Percentiles rank a stretch among this genome's conserved stretches.
phyloP scores from a whole-genome alignment of 495 filamentous ascomycete genomes.

The Daldinia bambusicola region DNA sequence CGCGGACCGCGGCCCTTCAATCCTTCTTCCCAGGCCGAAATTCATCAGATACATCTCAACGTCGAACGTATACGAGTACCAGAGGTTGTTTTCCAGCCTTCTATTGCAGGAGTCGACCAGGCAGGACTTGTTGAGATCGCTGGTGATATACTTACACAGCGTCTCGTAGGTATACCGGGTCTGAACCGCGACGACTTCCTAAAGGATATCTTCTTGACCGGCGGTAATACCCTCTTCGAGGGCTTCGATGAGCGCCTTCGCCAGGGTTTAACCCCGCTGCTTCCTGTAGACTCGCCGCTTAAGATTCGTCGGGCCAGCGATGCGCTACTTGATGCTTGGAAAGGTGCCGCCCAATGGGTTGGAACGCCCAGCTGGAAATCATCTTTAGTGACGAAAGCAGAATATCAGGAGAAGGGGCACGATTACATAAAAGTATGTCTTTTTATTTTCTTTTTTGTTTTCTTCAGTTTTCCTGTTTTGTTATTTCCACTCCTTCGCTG shows the following conservation, averaged over 20 bases:
- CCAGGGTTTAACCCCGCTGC: conserved; percentile 73
- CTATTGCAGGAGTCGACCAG: conserved; percentile 93
- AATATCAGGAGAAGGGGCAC: conserved; percentile 84
- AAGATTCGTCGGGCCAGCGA: conserved; percentile 75
- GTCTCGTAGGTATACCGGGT: conserved; percentile 66
- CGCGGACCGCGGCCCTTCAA: conserved; percentile 90
- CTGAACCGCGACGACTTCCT: conserved; percentile 71
- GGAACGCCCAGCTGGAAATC: conserved; percentile 58
- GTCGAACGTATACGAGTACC: conserved; percentile 96
- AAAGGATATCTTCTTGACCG: conserved; percentile 90
- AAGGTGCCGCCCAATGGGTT: conserved; percentile 86
- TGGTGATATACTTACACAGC: conserved; percentile 82
- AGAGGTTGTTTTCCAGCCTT: conserved; percentile 92
- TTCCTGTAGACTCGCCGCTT: conserved; percentile 75
- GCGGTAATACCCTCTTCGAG: conserved; percentile 87
- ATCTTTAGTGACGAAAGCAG: conserved; percentile 70
- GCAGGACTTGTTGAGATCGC: conserved; percentile 92
- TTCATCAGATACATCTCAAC: conserved; percentile 91
- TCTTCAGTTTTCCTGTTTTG: not conserved
- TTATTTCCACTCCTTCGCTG: not conserved
- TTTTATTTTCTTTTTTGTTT: conserved; percentile 18
- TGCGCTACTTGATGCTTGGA: conserved; percentile 88
- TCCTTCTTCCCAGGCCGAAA: conserved; percentile 78
- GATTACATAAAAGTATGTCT: conserved; percentile 83
- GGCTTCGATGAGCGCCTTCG: conserved; percentile 86